Evolutionary conservation across 78 protist genomes (phyloP).

Genomic region (Dictyostelium discoideum): DNA sequence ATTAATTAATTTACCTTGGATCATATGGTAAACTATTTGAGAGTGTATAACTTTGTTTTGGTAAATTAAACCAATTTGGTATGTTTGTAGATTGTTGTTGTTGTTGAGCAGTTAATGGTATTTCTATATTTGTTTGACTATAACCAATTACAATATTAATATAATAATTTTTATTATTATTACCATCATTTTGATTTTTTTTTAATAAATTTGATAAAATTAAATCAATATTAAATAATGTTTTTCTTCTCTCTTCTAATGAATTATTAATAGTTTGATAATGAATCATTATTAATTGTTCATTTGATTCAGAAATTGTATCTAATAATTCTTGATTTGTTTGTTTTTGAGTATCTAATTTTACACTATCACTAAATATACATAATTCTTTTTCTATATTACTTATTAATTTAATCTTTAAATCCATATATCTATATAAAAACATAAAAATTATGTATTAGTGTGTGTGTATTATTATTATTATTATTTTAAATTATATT

Average conservation of each 20-base stretch:
- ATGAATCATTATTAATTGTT: conserved; percentile 13
- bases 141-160: conserved; percentile 7
- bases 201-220: not conserved
- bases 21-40: conserved; percentile 13
- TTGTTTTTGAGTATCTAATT: not conserved
- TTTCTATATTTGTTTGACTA: not conserved
- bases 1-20: conserved; percentile 14
- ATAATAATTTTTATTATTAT: not conserved
- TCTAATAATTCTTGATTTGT: not conserved
- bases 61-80: conserved; percentile 12
- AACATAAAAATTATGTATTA: no score
- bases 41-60: conserved; percentile 14
- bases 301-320: not conserved
- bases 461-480: no score
- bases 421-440: conserved; percentile 25
- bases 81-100: not conserved
- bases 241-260: not conserved
- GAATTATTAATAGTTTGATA: not conserved
- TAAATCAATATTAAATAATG: not conserved
- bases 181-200: not conserved
- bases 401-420: conserved; percentile 16
- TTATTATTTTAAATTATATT: no score
- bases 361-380: not conserved
- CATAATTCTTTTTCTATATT: conserved; percentile 1
- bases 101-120: conserved; percentile 46